Percentiles rank a stretch among this genome's conserved stretches.
These are phyloP conservation scores for Backusella parvicylindrica DNA, from an alignment of 192 early-diverging fungal genomes.

Conservation along the genomic window DNA sequence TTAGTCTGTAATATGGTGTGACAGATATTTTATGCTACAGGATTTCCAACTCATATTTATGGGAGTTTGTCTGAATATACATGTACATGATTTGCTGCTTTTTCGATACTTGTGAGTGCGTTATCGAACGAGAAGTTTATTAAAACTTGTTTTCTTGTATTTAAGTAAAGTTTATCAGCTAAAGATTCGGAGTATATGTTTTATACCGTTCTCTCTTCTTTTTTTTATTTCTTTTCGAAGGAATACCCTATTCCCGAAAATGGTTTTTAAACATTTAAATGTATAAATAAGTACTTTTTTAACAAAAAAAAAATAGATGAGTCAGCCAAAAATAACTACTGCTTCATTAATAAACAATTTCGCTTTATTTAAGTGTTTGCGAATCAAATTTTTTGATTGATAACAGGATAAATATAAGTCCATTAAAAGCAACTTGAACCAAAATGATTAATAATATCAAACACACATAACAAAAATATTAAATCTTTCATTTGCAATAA, in stretches of 20 bases:
- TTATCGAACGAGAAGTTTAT: background rate
- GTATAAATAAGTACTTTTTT: background rate
- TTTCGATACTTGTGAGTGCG: no score
- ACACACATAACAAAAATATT: background rate
- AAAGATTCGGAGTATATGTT: background rate
- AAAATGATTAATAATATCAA: background rate
- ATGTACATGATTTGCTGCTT: no score
- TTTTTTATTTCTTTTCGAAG: background rate
- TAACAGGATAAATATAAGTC: background rate
- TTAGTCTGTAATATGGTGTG: background rate
- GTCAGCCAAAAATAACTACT: background rate
- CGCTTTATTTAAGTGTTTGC: background rate
- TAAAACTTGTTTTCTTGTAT: background rate
- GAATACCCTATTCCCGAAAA: background rate
- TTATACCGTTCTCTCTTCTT: background rate
- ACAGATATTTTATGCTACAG: background rate
- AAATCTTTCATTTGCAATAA: background rate
- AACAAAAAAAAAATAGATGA: background rate
- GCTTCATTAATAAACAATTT: background rate
- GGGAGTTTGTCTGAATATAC: background rate
- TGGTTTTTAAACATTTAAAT: background rate
- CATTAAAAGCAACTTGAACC: background rate
- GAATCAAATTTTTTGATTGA: background rate
- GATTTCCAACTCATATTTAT: background rate
- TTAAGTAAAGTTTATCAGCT: background rate